Base-by-base conservation (phyloP, 2,329 filamentous ascomycete species). In the Xylaria sp. region DNA sequence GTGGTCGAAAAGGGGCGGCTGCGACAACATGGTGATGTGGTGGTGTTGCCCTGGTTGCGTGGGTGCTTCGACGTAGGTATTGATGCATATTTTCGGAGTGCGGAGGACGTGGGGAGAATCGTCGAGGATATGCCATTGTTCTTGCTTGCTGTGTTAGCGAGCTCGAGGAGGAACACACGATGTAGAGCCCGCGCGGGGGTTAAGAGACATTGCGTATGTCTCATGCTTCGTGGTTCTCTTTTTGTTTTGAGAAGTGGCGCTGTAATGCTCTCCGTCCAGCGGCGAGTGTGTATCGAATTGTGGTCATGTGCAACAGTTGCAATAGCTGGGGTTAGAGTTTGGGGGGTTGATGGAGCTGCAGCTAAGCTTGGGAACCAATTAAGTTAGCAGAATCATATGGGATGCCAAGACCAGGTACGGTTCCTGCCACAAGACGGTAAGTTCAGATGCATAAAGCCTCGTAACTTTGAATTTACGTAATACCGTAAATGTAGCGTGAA, bases 111-210 rank as follows among this genome's bases (percentile, higher is more conserved):
- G 13, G 44, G 31, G 13, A 53, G 54, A 9, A 9, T 6, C 17
- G 48, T 46, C 59, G 59, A 54, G 48, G 48, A 20, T 53, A n/a
- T 38, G 64, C 38, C 40, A 11, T 26, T 64, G 59, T 40, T 56
- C 49, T 38, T 67, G 48, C 23, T 23, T 23, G 63, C 59, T 62
- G 61, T 59, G 53, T 59, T 46, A 23, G 61, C 67, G 42, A 74
- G 65, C 59, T 71, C 68, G 33, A 74, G 71, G 64, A 78, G 67
- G 57, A 78, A 70, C 20, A 75, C 72, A 33, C 74, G 72, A 40
- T 74, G 75, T 2, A 79, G 71, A 42, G 76, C 77, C 68, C 72
- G 72, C 54, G 75, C 74, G 20, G 77, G 76, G 9, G 76, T 74
- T 53, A 73, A 68, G 61, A 77, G 69, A 65, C 72, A 74, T 44